Conservation (phyloP, 192 early-diverging fungal genomes). For the Glomus cerebriforme region DNA sequence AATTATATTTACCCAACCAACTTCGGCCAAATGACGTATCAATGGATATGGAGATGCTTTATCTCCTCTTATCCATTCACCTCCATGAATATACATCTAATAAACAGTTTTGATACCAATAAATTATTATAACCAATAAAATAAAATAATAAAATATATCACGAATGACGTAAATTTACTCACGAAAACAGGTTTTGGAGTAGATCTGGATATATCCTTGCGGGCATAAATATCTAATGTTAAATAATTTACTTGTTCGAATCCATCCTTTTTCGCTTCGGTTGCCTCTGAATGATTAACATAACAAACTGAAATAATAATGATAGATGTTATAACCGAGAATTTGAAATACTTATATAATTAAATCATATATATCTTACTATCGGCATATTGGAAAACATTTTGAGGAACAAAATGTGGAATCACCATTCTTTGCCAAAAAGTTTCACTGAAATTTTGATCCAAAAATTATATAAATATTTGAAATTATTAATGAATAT, state of each 20-base stretch:
- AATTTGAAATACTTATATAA: background rate
- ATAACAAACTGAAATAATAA: conserved; percentile 1
- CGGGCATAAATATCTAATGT: conserved; percentile 41
- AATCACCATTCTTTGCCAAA: conserved; percentile 20
- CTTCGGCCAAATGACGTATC: conserved; percentile 24
- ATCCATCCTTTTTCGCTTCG: conserved; percentile 28
- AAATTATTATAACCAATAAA: background rate
- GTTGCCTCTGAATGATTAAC: background rate
- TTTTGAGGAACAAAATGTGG: conserved; percentile 17
- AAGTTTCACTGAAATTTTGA: conserved; percentile 6
- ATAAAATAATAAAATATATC: background rate
- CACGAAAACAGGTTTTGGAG: conserved; percentile 42
- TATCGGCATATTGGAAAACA: conserved; percentile 9
- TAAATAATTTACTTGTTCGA: conserved; percentile 35
- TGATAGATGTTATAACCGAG: background rate
- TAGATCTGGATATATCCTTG: conserved; percentile 29
- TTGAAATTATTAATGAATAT: background rate
- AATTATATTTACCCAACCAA: conserved; percentile 20
- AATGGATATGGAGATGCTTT: conserved; percentile 45
- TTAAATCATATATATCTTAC: background rate
- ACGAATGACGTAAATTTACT: conserved; percentile 1
- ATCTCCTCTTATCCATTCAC: conserved; percentile 61
- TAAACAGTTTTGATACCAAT: background rate
- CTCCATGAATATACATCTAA: conserved; percentile 68
- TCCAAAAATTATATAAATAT: background rate